These are phyloP conservation scores for Solanum chmielewskii DNA, from an alignment of 257 asterid species.

Conservation along the genomic window DNA sequence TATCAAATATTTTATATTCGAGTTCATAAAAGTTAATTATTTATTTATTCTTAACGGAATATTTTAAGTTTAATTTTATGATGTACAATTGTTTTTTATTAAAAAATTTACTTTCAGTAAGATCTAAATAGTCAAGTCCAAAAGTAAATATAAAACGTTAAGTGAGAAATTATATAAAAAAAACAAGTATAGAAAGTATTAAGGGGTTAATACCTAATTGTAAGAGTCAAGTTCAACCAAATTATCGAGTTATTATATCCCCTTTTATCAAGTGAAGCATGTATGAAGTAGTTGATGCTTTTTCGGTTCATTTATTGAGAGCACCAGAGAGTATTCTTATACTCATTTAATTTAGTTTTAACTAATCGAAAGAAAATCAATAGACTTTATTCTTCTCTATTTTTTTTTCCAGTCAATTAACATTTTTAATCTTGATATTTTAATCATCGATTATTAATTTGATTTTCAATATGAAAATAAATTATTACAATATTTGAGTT, in stretches of 20 bases:
- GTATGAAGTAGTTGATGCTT: too few relatives aligned
- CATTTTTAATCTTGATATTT: too few relatives aligned
- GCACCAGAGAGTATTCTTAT: background rate
- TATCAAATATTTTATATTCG: background rate
- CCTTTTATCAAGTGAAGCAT: background rate
- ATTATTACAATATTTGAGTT: background rate
- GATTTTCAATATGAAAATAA: background rate
- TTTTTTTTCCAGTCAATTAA: too few relatives aligned
- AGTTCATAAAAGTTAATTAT: background rate
- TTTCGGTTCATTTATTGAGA: background rate
- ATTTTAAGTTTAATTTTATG: background rate
- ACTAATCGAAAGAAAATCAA: background rate
- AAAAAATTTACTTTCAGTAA: too few relatives aligned
- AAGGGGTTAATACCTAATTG: background rate
- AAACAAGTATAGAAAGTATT: background rate
- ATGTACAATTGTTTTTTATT: fast-evolving
- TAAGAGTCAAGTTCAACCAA: background rate
- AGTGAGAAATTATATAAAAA: too few relatives aligned
- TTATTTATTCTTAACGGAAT: background rate
- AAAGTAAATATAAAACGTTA: too few relatives aligned
- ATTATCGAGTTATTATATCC: background rate
- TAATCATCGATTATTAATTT: too few relatives aligned
- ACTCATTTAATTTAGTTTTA: background rate
- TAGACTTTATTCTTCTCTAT: background rate
- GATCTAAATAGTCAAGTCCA: background rate